Evolutionary conservation across 2,329 filamentous ascomycete species (phyloP), one percentile per base, ranked within the genome.

Genomic region (Fusarium sp.): DNA sequence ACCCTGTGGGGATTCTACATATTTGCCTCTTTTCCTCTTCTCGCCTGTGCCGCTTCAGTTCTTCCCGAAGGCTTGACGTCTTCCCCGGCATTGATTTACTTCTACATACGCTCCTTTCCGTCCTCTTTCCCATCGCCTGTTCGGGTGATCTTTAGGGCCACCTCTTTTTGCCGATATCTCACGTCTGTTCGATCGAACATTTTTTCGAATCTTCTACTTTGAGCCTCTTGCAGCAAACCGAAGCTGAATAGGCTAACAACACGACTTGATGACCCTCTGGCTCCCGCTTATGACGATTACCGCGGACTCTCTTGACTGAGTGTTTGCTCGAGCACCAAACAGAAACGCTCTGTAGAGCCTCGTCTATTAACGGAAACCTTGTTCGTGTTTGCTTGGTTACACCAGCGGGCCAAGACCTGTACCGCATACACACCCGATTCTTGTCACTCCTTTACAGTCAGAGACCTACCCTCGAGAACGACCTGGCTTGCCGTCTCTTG

Each of bases 61-160:
- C 43, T 71, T 50, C 52, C 56, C 55, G 16, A 52, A 59, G 72
- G 62, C 72, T 75, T 68, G 64, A 69, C 64, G 64, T 62, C 71
- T 72, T 70, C 52, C 41, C 60, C 48, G 53, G 12, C 48, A 56
- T 41, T 69, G 40, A 23, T 71, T 59, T 53, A 28, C 64, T 71
- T 70, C 68, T 66, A 55, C 39, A 43, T 54, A 71, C 57, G 28
- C 58, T 71, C 68, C 51, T 71, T 70, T 30, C 31, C 34, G 48
- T 40, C 46, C 39, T 39, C 51, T 60, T 47, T n/a, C 31, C 43
- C 18, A 16, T 36, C 11, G 27, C 30, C 28, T 44, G n/a, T 30
- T 51, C 23, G 28, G 23, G 43, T 39, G 30, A 57, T 11, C n/a
- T 31, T 52, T 43, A 50, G 50, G 41, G 31, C 47, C 9, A 16